Percentiles rank a stretch among this genome's conserved stretches.
These are phyloP conservation scores for Solanum sitiens DNA, from an alignment of 257 asterid species.

Conservation along the genomic window DNA sequence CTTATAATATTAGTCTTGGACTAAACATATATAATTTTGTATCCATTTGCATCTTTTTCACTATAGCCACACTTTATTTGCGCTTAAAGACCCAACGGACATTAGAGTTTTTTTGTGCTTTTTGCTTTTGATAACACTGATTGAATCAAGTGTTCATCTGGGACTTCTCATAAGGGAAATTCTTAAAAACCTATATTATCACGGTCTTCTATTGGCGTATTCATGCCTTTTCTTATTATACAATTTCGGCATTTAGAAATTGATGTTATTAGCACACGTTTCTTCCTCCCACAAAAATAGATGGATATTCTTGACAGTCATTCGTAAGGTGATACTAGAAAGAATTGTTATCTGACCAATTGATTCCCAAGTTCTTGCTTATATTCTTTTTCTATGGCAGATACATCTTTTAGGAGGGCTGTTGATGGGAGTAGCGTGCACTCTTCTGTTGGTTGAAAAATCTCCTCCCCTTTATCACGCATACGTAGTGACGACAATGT, in stretches of 20 bases:
- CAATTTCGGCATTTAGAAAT: background rate
- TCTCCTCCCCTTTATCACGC: constrained; percentile 94
- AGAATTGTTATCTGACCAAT: background rate
- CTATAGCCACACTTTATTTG: background rate
- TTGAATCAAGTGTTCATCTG: background rate
- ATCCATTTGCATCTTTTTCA: background rate
- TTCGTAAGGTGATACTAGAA: background rate
- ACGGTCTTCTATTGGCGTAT: background rate
- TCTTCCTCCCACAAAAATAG: background rate
- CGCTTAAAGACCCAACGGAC: background rate
- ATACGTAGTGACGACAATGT: constrained; percentile 71
- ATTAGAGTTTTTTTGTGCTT: background rate
- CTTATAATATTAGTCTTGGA: background rate
- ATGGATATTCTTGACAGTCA: background rate
- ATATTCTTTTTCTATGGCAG: constrained; percentile 24
- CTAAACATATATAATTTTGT: background rate
- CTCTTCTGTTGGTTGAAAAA: constrained; percentile 59
- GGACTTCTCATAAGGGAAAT: background rate
- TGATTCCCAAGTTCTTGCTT: background rate
- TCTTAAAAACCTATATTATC: background rate
- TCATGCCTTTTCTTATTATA: background rate
- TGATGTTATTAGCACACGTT: background rate
- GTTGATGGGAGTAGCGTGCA: constrained; percentile 44
- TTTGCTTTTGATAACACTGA: background rate
- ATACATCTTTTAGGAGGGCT: constrained; percentile 52